A percentile compares a stretch with the other conserved stretches of the same genome.
Conservation (phyloP, 106 monocot genomes). For the Chionographis japonica region DNA sequence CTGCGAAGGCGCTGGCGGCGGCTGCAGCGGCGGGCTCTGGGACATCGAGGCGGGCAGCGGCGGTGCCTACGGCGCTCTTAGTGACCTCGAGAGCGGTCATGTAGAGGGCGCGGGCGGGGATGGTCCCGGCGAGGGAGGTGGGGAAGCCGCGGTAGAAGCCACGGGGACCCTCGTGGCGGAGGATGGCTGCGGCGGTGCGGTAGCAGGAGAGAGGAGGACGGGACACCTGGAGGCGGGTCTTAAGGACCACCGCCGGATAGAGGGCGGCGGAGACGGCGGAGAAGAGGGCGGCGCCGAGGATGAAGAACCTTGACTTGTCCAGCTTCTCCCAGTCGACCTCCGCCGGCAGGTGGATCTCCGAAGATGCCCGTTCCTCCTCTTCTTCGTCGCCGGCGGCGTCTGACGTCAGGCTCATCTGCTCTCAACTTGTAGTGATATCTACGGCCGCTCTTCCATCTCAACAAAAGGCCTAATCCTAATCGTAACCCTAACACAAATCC, state of each 20-base stretch:
- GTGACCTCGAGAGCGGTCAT: no score
- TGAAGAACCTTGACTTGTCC: slow-evolving; percentile 71
- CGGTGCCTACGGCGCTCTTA: no score
- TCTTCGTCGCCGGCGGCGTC: slow-evolving; percentile 15
- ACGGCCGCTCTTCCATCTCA: slow-evolving; percentile 25
- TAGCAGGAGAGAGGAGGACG: slow-evolving; percentile 11
- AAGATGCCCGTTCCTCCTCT: slow-evolving; percentile 4
- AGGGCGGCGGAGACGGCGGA: slow-evolving; percentile 53
- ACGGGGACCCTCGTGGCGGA: slow-evolving; percentile 19
- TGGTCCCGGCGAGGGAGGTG: no score
- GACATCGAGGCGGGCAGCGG: no score
- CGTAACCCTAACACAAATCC: slow-evolving; percentile 4
- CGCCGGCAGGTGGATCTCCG: slow-evolving; percentile 38
- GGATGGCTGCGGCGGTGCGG: slow-evolving; percentile 8
- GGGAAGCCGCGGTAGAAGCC: not conserved
- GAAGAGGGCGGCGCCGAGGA: slow-evolving; percentile 69
- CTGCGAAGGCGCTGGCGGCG: slow-evolving; percentile 15
- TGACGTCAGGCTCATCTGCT: slow-evolving; percentile 15
- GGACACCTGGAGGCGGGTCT: slow-evolving; percentile 64
- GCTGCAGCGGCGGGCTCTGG: slow-evolving; percentile 3
- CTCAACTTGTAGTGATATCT: slow-evolving; percentile 6
- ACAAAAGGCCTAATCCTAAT: not conserved
- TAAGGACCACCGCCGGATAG: slow-evolving; percentile 66
- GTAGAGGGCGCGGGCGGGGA: not conserved
- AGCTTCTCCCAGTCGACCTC: slow-evolving; percentile 70